These are phyloP conservation scores for Echeveria elegans DNA, from an alignment of 164 flowering plant genomes.

Conservation along the genomic window DNA sequence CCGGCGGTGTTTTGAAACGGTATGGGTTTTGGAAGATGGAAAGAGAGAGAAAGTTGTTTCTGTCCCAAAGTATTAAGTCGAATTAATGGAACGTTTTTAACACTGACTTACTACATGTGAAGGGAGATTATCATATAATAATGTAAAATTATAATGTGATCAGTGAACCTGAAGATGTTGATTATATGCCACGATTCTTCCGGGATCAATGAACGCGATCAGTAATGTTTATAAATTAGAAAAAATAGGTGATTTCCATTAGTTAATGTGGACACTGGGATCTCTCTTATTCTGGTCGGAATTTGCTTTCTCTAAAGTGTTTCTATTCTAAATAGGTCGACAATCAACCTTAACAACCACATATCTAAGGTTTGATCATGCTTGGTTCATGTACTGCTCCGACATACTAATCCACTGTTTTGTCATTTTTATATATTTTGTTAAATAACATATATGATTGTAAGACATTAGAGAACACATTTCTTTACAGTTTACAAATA, in stretches of 20 bases:
- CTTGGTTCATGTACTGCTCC: neutral
- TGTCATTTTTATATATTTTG: neutral
- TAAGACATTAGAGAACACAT: neutral
- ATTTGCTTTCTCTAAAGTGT: neutral
- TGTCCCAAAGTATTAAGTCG: too few species aligned
- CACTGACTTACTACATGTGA: too few species aligned
- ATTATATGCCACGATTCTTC: too few species aligned
- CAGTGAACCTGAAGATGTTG: too few species aligned
- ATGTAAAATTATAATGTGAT: too few species aligned
- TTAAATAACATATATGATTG: neutral
- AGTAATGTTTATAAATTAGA: too few species aligned
- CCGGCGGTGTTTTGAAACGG: too few species aligned
- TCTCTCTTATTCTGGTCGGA: neutral
- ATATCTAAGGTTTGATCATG: neutral
- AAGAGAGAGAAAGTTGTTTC: too few species aligned
- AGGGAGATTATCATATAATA: too few species aligned
- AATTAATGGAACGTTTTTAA: too few species aligned
- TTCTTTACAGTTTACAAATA: neutral
- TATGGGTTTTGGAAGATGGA: too few species aligned
- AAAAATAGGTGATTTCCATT: too few species aligned
- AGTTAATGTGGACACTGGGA: neutral
- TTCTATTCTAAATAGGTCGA: neutral
- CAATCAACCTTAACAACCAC: neutral
- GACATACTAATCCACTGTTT: neutral
- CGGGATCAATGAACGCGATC: neutral